Percentiles rank a stretch among this genome's conserved stretches.
These are phyloP conservation scores for Phytophthora melonis DNA, from an alignment of 352 stramenopile species.

Conservation along the genomic window DNA sequence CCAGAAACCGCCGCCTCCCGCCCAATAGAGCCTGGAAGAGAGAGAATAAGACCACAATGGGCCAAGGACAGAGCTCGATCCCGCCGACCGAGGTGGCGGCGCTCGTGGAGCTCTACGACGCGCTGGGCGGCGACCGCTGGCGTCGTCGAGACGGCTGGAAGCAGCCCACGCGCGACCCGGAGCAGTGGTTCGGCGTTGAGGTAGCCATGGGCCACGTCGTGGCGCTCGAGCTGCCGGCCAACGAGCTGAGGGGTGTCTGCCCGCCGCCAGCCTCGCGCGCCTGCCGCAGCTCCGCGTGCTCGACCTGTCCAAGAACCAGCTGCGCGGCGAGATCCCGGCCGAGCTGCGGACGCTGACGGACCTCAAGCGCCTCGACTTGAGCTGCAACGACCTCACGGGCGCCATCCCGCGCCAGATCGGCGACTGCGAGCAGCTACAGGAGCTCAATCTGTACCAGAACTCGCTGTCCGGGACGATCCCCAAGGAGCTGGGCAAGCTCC, in stretches of 20 bases:
- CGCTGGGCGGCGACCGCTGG: slow-evolving; percentile 75
- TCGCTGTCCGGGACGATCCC: slow-evolving; percentile 70
- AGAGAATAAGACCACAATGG: slow-evolving; percentile 51
- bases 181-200: slow-evolving; percentile 85
- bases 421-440: slow-evolving; percentile 70
- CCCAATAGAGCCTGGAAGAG: not conserved
- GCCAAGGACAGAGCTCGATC: slow-evolving; percentile 84
- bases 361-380: slow-evolving; percentile 78
- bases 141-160: slow-evolving; percentile 82
- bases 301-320: slow-evolving; percentile 85
- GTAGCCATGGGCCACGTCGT: slow-evolving; percentile 78
- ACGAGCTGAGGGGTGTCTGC: slow-evolving; percentile 58
- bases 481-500: slow-evolving; percentile 58
- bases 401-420: slow-evolving; percentile 54
- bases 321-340: slow-evolving; percentile 70
- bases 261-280: slow-evolving; percentile 50
- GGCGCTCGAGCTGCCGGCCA: slow-evolving; percentile 76
- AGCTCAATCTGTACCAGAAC: slow-evolving; percentile 86
- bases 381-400: slow-evolving; percentile 81
- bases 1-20: slow-evolving; percentile 28
- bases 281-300: slow-evolving; percentile 78
- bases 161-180: slow-evolving; percentile 70
- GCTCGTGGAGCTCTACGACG: slow-evolving; percentile 80
- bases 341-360: slow-evolving; percentile 59
- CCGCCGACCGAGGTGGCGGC: slow-evolving; percentile 66